A percentile compares a stretch with the other conserved stretches of the same genome.
Evolutionary conservation across 345 rosid species (phyloP).

Genomic region (Anacardium occidentale): DNA sequence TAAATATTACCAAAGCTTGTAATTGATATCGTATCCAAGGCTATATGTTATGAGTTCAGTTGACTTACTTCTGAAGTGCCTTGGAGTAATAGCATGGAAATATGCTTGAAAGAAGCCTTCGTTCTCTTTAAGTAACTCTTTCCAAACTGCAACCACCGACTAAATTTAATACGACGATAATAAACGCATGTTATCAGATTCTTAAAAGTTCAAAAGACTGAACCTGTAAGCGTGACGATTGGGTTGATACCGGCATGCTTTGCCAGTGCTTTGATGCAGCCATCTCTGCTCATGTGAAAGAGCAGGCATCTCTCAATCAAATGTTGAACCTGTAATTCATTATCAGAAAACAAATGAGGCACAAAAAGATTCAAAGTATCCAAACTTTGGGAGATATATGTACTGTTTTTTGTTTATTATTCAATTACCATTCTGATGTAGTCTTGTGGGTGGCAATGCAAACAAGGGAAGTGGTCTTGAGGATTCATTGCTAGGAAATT

Average conservation of each 20-base stretch:
- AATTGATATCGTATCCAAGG: no score
- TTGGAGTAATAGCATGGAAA: slow-evolving; percentile 21
- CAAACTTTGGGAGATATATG: slow-evolving; percentile 12
- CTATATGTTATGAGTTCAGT: no score
- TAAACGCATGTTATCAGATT: neutral
- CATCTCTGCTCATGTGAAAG: slow-evolving; percentile 47
- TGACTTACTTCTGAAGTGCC: neutral
- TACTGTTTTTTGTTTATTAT: neutral
- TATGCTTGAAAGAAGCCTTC: slow-evolving; percentile 44
- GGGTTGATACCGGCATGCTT: slow-evolving; percentile 46
- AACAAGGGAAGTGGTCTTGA: slow-evolving; percentile 34
- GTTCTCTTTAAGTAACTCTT: slow-evolving; percentile 50
- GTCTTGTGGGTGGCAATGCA: slow-evolving; percentile 50
- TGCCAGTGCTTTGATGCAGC: slow-evolving; percentile 40
- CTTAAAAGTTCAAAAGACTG: neutral
- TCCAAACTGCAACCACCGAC: slow-evolving; percentile 38
- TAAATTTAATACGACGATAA: neutral
- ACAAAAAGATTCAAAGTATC: neutral
- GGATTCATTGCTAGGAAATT: neutral
- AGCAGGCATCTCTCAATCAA: slow-evolving; percentile 55
- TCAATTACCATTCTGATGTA: slow-evolving; percentile 47
- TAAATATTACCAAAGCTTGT: neutral
- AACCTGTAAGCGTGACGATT: slow-evolving; percentile 41
- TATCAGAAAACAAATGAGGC: slow-evolving; percentile 13
- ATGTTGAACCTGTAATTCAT: slow-evolving; percentile 44